These are phyloP conservation scores for Bolboschoenus planiculmis DNA, from an alignment of 176 grass and related monocot genomes.

Conservation along the genomic window DNA sequence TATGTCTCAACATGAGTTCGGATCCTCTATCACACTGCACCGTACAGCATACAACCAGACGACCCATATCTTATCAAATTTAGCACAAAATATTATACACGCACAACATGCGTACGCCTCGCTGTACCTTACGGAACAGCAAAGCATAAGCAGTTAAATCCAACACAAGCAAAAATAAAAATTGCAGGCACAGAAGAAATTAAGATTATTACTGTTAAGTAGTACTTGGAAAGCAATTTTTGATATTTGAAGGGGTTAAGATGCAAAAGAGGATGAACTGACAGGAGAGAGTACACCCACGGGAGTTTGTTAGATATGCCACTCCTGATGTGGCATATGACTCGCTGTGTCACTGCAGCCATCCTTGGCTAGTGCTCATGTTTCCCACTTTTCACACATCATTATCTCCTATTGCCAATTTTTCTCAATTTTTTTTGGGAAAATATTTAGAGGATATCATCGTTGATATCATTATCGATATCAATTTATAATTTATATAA, in stretches of 20 bases:
- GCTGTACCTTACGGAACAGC: not conserved
- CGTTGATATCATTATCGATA: too few species aligned
- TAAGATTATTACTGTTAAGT: not conserved
- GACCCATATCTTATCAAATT: not conserved
- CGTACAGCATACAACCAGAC: not conserved
- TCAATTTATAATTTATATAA: too few species aligned
- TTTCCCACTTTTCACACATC: not conserved
- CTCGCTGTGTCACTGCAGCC: conserved; percentile 8
- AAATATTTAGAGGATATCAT: too few species aligned
- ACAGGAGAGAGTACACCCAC: conserved; percentile 29
- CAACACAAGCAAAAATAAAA: not conserved
- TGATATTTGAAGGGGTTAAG: not conserved
- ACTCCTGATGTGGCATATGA: conserved; percentile 28
- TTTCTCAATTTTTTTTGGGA: not conserved
- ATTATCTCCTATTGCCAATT: conserved; percentile 7
- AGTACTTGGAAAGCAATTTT: not conserved
- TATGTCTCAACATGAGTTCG: not conserved
- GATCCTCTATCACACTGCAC: not conserved
- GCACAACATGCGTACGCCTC: not conserved
- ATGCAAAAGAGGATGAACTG: not conserved
- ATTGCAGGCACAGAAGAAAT: not conserved
- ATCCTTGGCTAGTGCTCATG: not conserved
- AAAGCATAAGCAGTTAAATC: not conserved
- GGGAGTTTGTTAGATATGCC: conserved; percentile 41
- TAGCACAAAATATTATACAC: not conserved